Base-by-base conservation (phyloP, 2,329 filamentous ascomycete species). In the Verticillium nubilum region DNA sequence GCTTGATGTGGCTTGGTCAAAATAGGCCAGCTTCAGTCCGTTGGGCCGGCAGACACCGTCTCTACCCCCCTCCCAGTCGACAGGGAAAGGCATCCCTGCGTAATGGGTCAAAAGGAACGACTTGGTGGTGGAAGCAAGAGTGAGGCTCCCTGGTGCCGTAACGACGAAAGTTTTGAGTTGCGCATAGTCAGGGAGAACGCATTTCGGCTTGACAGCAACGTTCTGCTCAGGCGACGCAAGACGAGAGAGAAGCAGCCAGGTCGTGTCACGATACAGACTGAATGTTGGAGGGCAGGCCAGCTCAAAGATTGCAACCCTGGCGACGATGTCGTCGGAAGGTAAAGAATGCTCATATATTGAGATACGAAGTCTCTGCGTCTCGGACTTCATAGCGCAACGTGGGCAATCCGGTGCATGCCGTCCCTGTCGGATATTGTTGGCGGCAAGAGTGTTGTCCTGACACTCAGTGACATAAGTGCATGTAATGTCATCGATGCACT, bases 11-110 rank as follows among this genome's bases (percentile, higher is more conserved):
- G 28, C 6, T 3, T 57, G 60, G 62, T 86, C 83, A 59, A 73
- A 84, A 60, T 85, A 84, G 0, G 66, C 63, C 50, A 81, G 76
- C 1, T 67, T 72, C 10, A 84, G 61, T 0, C 76, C 80, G 56
- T 79, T 80, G 0, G 76, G 75, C 2, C 78, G 70, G 57, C 77
- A 76, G 0, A 86, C 70, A 2, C 62, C 62, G 4, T 62, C 57
- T 17, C 57, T 33, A 13, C 61, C 57, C 23, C 63, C 65, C 26
- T 70, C 63, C 69, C 68, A 71, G 13, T 70, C 66, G 2, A 70
- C 63, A 1, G 69, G 69, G 15, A 71, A 70, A 9, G 52, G 54
- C 9, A 71, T 54, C 0, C 55, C 56, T 1, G 65, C 57, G 47
- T 70, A 71, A 57, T 71, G 69, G 1, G 69, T 71, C 2, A 31